These are phyloP conservation scores for Alternaria sp. DNA, from an alignment of 2,329 filamentous ascomycete genomes.

Conservation along the genomic window DNA sequence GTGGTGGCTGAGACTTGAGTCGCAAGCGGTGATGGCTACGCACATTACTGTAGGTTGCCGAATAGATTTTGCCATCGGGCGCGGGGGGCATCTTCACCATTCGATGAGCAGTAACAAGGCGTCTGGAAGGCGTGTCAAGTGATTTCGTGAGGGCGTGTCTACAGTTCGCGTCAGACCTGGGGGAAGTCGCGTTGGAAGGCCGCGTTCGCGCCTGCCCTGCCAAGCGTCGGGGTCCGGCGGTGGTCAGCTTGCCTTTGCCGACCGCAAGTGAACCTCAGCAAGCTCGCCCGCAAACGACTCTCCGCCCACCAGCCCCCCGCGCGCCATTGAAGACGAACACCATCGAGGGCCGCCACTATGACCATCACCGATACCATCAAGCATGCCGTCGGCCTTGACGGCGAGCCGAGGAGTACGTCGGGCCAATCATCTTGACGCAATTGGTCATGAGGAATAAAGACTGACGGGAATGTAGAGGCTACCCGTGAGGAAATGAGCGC, in stretches of 20 bases:
- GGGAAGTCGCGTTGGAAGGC: conserved; percentile 27
- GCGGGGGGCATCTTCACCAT: conserved; percentile 47
- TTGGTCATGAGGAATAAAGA: conserved; percentile 31
- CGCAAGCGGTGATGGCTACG: conserved; percentile 12
- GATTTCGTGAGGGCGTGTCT: conserved; percentile 26
- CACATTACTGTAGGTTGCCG: conserved; percentile 69
- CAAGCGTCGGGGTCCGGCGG: conserved; percentile 25
- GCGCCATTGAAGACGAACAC: conserved; percentile 34
- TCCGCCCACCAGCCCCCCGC: conserved; percentile 20
- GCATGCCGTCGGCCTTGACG: conserved; percentile 57
- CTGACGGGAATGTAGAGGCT: conserved; percentile 65
- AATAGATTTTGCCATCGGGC: conserved; percentile 63
- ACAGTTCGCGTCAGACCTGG: conserved; percentile 16
- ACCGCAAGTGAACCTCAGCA: conserved; percentile 23
- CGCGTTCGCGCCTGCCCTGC: conserved; percentile 28
- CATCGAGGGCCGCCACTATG: conserved; percentile 42
- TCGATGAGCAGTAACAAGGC: conserved; percentile 8
- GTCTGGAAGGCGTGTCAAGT: conserved; percentile 18
- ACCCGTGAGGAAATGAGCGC: conserved; percentile 94
- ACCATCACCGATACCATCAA: conserved; percentile 57
- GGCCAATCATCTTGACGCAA: conserved; percentile 27
- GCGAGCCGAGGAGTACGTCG: conserved; percentile 43
- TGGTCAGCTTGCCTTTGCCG: conserved; percentile 26
- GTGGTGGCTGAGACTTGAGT: neutral
- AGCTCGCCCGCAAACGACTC: conserved; percentile 22